These are phyloP conservation scores for Phycomyces blakesleeanus DNA, from an alignment of 192 early-diverging fungal genomes.

Conservation along the genomic window DNA sequence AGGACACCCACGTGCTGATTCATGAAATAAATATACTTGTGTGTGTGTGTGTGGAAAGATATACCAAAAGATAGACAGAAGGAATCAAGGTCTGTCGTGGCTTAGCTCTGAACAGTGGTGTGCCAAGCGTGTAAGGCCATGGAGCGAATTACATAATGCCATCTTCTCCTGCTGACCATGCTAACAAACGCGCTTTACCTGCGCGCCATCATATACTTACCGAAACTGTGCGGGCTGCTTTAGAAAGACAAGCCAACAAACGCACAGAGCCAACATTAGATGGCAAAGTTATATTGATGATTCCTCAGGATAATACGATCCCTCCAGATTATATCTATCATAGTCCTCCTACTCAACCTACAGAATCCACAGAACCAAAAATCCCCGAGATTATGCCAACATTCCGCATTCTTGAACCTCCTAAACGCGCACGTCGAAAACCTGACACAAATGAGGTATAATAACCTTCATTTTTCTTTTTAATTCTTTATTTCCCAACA, in stretches of 20 bases:
- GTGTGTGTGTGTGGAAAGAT: too few relatives aligned
- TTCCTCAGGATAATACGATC: background rate
- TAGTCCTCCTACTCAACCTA: background rate
- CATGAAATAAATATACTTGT: background rate
- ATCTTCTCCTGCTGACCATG: background rate
- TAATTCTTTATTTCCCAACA: too few relatives aligned
- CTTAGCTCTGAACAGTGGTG: too few relatives aligned
- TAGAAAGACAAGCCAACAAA: background rate
- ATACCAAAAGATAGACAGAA: too few relatives aligned
- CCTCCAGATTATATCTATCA: background rate
- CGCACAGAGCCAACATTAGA: background rate
- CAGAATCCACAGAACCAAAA: background rate
- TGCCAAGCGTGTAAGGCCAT: too few relatives aligned
- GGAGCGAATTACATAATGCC: background rate
- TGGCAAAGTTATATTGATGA: background rate
- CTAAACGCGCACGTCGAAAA: too few relatives aligned
- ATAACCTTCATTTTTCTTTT: too few relatives aligned
- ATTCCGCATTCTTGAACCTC: too few relatives aligned
- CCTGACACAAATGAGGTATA: too few relatives aligned
- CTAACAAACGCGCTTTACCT: background rate
- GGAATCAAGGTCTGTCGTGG: too few relatives aligned
- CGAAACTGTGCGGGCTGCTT: background rate
- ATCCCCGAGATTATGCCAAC: too few relatives aligned
- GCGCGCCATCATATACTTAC: conserved; percentile 1
- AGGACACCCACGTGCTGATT: background rate